Percentiles rank a stretch among this genome's conserved stretches.
Conservation (phyloP, 805 yeast genomes). For the Millerozyma miso region DNA sequence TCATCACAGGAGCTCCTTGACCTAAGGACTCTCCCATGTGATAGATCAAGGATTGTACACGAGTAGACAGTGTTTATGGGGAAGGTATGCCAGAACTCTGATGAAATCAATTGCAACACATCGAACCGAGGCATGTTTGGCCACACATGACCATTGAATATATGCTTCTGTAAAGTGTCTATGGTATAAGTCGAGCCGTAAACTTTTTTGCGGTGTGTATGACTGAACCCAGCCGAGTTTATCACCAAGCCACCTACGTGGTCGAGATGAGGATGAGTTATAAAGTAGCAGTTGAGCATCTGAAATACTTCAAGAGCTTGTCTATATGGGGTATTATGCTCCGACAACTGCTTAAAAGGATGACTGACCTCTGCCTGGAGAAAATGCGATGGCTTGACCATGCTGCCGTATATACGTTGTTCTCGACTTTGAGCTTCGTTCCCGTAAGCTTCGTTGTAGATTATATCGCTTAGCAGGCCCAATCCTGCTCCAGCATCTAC, state of each 20-base stretch:
- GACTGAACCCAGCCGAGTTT: constrained; percentile 57
- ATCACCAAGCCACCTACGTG: constrained; percentile 67
- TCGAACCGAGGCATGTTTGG: constrained; percentile 53
- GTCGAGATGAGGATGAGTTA: constrained; percentile 85
- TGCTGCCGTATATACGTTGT: constrained; percentile 28
- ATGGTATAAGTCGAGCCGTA: constrained; percentile 54
- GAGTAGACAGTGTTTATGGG: constrained; percentile 15
- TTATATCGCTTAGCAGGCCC: constrained; percentile 45
- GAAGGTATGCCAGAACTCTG: constrained; percentile 10
- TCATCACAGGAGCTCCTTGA: not conserved
- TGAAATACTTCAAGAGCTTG: constrained; percentile 29
- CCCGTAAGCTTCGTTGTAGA: constrained; percentile 17
- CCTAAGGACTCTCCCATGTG: constrained; percentile 5
- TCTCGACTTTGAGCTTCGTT: constrained; percentile 10
- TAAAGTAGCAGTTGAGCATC: constrained; percentile 41
- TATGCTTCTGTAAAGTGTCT: constrained; percentile 44
- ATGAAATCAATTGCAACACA: constrained; percentile 17
- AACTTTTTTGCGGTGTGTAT: constrained; percentile 35
- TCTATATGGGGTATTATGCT: constrained; percentile 20
- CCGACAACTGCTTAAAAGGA: constrained; percentile 21
- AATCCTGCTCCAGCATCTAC: constrained; percentile 82
- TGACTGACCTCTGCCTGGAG: constrained; percentile 15
- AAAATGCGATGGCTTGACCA: constrained; percentile 21
- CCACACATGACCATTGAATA: constrained; percentile 79
- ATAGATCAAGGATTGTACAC: constrained; percentile 7